These are phyloP conservation scores for Suillus occidentalis DNA, from an alignment of 768 basidiomycete species.

Conservation along the genomic window DNA sequence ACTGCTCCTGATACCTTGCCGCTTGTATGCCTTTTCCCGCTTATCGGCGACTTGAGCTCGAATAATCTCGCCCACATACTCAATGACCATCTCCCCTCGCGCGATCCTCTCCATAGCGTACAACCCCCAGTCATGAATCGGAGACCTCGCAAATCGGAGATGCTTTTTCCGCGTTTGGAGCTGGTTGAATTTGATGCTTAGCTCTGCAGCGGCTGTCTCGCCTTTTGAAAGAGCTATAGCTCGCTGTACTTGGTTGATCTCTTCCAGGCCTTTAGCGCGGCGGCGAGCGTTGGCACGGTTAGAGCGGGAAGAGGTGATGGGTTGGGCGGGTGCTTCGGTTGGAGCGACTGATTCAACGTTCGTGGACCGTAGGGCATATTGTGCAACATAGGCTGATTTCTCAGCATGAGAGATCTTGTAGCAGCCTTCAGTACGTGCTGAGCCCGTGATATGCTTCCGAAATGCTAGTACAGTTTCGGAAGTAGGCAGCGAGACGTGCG, in stretches of 20 bases:
- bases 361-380: constrained; percentile 69
- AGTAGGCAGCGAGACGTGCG: constrained; percentile 30
- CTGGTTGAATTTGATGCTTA: constrained; percentile 97
- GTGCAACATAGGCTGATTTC: constrained; percentile 90
- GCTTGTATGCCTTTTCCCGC: constrained; percentile 94
- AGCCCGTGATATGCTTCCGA: constrained; percentile 79
- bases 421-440: constrained; percentile 93
- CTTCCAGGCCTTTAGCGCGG: constrained; percentile 89
- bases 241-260: constrained; percentile 88
- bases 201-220: constrained; percentile 66
- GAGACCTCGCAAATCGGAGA: constrained; percentile 89
- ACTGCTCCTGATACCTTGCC: constrained; percentile 96
- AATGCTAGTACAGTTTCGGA: constrained; percentile 50
- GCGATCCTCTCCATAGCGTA: constrained; percentile 97
- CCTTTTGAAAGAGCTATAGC: constrained; percentile 75
- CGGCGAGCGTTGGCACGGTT: constrained; percentile 92
- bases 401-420: constrained; percentile 93
- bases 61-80: constrained; percentile 98
- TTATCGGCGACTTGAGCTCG: constrained; percentile 95
- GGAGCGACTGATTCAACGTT: constrained; percentile 43
- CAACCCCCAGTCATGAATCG: constrained; percentile 98
- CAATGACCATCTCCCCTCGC: constrained; percentile 97
- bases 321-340: constrained; percentile 44
- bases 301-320: constrained; percentile 75
- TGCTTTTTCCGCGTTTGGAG: constrained; percentile 98